phyloP scores from a whole-genome alignment of 148 eudicot genomes.

The Limonium bicolor region DNA sequence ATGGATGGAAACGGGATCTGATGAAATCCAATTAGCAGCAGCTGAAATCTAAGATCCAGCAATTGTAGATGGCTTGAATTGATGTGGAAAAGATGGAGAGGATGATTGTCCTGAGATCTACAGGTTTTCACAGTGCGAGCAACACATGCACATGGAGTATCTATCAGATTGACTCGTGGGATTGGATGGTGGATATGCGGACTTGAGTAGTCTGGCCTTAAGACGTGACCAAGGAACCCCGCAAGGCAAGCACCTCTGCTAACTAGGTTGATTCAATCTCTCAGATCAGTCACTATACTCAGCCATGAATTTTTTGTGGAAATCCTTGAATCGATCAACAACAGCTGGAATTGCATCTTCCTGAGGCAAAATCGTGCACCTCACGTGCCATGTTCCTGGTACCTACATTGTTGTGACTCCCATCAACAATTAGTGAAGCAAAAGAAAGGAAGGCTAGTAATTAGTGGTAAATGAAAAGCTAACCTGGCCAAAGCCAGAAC shows the following conservation, averaged over 20 bases:
- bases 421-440: not conserved
- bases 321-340: constrained; percentile 57
- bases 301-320: constrained; percentile 73
- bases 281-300: constrained; percentile 53
- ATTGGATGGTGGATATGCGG: no score
- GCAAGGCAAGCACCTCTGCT: not conserved
- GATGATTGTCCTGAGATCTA: no score
- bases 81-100: not conserved
- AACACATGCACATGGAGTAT: not conserved
- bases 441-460: not conserved
- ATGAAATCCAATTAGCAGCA: not conserved
- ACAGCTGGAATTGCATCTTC: constrained; percentile 85
- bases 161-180: not conserved
- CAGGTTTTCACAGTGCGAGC: no score
- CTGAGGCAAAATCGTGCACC: constrained; percentile 90
- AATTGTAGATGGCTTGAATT: not conserved
- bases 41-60: not conserved
- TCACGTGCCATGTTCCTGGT: constrained; percentile 89
- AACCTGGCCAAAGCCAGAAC: constrained; percentile 93
- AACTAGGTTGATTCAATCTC: not conserved
- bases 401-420: constrained; percentile 19
- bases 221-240: not conserved
- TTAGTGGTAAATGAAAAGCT: constrained; percentile 4
- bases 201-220: not conserved
- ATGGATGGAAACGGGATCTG: not conserved